These are phyloP conservation scores for Candida peoriensis DNA, from an alignment of 805 yeast genomes.

Conservation along the genomic window DNA sequence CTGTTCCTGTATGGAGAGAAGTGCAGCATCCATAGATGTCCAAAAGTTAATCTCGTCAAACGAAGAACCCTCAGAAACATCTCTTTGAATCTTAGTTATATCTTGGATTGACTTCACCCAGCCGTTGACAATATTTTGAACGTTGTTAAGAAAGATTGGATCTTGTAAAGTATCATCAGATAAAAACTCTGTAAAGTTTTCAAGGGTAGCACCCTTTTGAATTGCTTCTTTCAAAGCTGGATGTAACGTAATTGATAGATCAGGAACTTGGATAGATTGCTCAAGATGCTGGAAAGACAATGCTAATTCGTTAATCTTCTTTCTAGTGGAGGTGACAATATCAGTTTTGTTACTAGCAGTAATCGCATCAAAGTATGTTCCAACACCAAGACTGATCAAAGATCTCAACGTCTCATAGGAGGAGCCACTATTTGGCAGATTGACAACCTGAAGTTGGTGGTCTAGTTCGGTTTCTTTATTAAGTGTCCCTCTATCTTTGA, in stretches of 20 bases:
- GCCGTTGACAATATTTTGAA: conserved; percentile 64
- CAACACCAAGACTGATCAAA: conserved; percentile 56
- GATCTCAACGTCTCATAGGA: conserved; percentile 50
- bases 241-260: conserved; percentile 48
- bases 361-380: conserved; percentile 62
- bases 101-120: conserved; percentile 68
- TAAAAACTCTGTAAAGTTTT: conserved; percentile 24
- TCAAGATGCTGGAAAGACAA: conserved; percentile 62
- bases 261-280: conserved; percentile 64
- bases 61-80: conserved; percentile 50
- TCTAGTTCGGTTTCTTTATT: conserved; percentile 20
- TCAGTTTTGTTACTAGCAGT: conserved; percentile 25
- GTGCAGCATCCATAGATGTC: conserved; percentile 62
- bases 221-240: conserved; percentile 41
- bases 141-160: conserved; percentile 52
- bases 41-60: conserved; percentile 73
- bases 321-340: conserved; percentile 44
- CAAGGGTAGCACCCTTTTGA: conserved; percentile 26
- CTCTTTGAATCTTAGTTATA: conserved; percentile 48
- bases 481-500: conserved; percentile 37
- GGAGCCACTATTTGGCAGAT: conserved; percentile 27
- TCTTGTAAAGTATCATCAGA: conserved; percentile 40
- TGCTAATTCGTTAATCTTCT: conserved; percentile 64
- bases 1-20: conserved; percentile 53
- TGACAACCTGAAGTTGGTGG: conserved; percentile 30